These are phyloP conservation scores for Typha latifolia DNA, from an alignment of 176 grass and related monocot genomes.

Conservation along the genomic window DNA sequence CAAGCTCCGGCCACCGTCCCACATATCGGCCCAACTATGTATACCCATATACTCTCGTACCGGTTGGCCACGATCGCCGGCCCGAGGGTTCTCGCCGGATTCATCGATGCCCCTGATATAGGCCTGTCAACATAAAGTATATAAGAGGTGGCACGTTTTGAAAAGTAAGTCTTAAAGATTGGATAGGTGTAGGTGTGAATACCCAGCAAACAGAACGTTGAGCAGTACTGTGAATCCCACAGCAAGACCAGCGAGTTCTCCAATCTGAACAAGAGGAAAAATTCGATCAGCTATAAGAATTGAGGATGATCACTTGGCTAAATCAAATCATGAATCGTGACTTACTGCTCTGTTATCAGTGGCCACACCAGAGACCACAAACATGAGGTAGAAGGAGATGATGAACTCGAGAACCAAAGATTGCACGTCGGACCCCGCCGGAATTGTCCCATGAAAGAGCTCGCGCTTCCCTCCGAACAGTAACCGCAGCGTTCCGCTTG, in stretches of 20 bases:
- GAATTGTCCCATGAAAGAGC: slow-evolving; percentile 51
- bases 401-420: slow-evolving; percentile 68
- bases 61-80: slow-evolving; percentile 32
- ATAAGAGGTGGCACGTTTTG: not conserved
- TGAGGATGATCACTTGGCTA: too few relatives aligned
- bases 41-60: slow-evolving; percentile 42
- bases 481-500: slow-evolving; percentile 52
- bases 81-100: slow-evolving; percentile 43
- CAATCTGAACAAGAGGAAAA: slow-evolving; percentile 33
- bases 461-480: slow-evolving; percentile 44
- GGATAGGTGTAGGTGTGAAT: not conserved
- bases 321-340: not conserved
- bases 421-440: slow-evolving; percentile 43
- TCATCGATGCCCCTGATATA: slow-evolving; percentile 58
- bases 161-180: not conserved
- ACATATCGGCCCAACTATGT: slow-evolving; percentile 24
- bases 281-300: too few relatives aligned
- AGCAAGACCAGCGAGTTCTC: slow-evolving; percentile 58
- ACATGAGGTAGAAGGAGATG: slow-evolving; percentile 89
- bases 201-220: slow-evolving; percentile 58
- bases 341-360: slow-evolving; percentile 80
- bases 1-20: slow-evolving; percentile 40
- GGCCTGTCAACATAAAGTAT: slow-evolving; percentile 14
- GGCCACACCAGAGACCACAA: slow-evolving; percentile 78
- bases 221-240: slow-evolving; percentile 66